Evolutionary conservation across 495 filamentous ascomycete species (phyloP).

Genomic region (Daldinia vernicosa): DNA sequence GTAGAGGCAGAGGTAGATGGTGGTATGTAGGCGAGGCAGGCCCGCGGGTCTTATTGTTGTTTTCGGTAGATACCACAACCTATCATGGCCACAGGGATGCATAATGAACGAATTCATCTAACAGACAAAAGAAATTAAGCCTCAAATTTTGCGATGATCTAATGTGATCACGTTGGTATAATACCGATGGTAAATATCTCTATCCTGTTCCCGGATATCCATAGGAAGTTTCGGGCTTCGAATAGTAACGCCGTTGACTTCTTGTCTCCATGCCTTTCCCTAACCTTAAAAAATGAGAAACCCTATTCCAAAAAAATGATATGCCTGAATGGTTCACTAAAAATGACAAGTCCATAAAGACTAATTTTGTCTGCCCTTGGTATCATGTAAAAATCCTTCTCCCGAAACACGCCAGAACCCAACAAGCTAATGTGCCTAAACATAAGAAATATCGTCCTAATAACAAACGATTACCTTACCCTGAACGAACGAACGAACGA

Average conservation of each 20-base stretch:
- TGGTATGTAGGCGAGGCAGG: background rate
- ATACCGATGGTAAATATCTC: background rate
- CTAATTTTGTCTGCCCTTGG: constrained; percentile 3
- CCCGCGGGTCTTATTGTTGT: constrained; percentile 11
- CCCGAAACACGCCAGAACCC: background rate
- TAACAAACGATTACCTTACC: background rate
- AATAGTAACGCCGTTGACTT: background rate
- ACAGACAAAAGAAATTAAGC: background rate
- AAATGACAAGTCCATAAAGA: background rate
- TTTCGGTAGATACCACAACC: constrained; percentile 26
- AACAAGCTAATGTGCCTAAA: background rate
- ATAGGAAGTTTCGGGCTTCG: background rate
- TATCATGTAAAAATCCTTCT: background rate
- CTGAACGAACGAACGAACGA: background rate
- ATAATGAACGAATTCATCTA: constrained; percentile 34
- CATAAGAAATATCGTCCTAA: background rate
- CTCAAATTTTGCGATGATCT: background rate
- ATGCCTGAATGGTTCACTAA: too few species aligned
- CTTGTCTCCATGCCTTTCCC: background rate
- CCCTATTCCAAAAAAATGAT: background rate
- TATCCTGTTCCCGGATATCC: background rate
- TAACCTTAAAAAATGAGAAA: background rate
- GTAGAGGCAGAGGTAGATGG: background rate
- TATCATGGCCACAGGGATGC: constrained; percentile 6
- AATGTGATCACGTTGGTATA: background rate